These are phyloP conservation scores for Elsinoe arachidis DNA, from an alignment of 2,329 filamentous ascomycete species.

Conservation along the genomic window DNA sequence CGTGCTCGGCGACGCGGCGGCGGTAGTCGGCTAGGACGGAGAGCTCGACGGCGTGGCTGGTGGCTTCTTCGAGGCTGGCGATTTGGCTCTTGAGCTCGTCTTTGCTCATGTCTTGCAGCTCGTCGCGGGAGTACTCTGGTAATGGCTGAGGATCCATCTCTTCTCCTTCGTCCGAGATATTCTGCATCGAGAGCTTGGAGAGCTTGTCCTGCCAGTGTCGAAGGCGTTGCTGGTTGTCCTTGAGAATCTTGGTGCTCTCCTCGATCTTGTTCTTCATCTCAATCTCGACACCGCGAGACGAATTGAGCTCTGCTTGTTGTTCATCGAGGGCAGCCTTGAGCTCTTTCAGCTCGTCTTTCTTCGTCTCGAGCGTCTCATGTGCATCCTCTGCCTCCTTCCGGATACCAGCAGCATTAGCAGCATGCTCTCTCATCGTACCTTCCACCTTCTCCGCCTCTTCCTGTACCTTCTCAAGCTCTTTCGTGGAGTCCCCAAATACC, in stretches of 20 bases:
- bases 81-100: slow-evolving; percentile 55
- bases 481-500: slow-evolving; percentile 65
- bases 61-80: slow-evolving; percentile 61
- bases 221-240: slow-evolving; percentile 76
- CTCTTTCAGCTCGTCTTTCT: slow-evolving; percentile 68
- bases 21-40: slow-evolving; percentile 84
- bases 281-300: slow-evolving; percentile 81
- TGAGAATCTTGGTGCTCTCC: slow-evolving; percentile 82
- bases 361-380: slow-evolving; percentile 63
- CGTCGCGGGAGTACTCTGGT: slow-evolving; percentile 68
- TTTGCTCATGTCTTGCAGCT: slow-evolving; percentile 56
- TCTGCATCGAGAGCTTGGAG: slow-evolving; percentile 72
- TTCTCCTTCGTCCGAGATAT: slow-evolving; percentile 53
- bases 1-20: slow-evolving; percentile 73
- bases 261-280: slow-evolving; percentile 98
- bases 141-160: slow-evolving; percentile 52
- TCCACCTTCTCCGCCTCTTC: slow-evolving; percentile 70
- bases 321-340: slow-evolving; percentile 82
- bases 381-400: slow-evolving; percentile 70
- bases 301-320: slow-evolving; percentile 77
- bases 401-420: slow-evolving; percentile 63
- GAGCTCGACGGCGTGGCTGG: slow-evolving; percentile 81
- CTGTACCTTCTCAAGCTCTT: slow-evolving; percentile 64
- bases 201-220: slow-evolving; percentile 87
- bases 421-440: slow-evolving; percentile 68